Conservation (phyloP, 371 early-diverging fungal species). For the Choanephora cucurbitarum region DNA sequence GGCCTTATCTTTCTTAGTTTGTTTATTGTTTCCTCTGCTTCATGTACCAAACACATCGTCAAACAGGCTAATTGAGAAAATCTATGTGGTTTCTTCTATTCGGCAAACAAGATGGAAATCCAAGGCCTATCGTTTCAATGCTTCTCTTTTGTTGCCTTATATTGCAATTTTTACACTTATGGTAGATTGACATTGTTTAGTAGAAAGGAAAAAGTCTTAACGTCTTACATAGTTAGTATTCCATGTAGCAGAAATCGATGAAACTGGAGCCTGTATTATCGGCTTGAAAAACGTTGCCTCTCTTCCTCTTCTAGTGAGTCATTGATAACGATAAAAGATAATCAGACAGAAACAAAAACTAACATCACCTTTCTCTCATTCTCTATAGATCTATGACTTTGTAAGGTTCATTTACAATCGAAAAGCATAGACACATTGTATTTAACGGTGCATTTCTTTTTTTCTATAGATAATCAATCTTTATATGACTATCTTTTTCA, state of each 20-base stretch:
- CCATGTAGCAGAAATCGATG: constrained; percentile 40
- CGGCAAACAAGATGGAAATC: constrained; percentile 34
- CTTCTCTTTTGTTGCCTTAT: constrained; percentile 37
- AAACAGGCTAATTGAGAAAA: constrained; percentile 32
- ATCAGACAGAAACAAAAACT: no score
- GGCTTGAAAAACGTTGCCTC: constrained; percentile 49
- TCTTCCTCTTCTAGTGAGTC: constrained; percentile 46
- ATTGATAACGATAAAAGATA: no score
- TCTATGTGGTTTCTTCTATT: constrained; percentile 40
- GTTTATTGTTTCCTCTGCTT: no score
- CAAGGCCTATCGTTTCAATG: constrained; percentile 41
- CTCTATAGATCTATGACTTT: constrained; percentile 41
- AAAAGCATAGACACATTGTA: neutral
- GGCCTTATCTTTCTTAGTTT: no score
- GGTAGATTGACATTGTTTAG: constrained; percentile 18
- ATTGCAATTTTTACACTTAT: constrained; percentile 48
- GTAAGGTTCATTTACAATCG: constrained; percentile 30
- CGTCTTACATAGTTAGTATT: constrained; percentile 37
- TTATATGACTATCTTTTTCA: constrained; percentile 53
- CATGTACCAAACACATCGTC: neutral
- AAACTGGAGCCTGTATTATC: constrained; percentile 45
- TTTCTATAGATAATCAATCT: constrained; percentile 42
- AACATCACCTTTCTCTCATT: no score
- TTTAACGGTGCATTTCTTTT: no score
- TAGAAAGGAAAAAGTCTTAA: no score